Evolutionary conservation across 2,329 filamentous ascomycete species (phyloP).

Genomic region (Podosphaera xanthii): DNA sequence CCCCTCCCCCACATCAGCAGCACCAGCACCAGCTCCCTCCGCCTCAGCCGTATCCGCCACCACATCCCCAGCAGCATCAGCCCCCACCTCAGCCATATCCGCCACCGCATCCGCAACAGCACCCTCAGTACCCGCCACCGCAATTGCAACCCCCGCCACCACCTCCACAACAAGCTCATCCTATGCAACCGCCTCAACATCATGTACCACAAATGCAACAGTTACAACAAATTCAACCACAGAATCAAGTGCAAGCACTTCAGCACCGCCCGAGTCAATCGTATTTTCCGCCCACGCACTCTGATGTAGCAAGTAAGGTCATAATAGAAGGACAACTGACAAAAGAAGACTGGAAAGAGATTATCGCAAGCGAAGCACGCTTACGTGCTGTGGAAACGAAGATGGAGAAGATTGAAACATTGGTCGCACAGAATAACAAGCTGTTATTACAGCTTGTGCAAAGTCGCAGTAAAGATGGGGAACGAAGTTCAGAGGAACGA

Average conservation of each 20-base stretch:
- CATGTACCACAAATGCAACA: not conserved
- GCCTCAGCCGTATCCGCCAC: too few species aligned
- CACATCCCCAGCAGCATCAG: too few species aligned
- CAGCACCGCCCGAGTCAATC: slow-evolving; percentile 4
- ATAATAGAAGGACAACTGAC: slow-evolving; percentile 14
- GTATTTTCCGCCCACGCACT: slow-evolving; percentile 7
- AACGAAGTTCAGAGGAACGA: slow-evolving; percentile 11
- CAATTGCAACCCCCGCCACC: too few species aligned
- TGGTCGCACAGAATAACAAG: slow-evolving; percentile 16
- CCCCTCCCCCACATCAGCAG: too few species aligned
- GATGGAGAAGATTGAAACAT: slow-evolving; percentile 15
- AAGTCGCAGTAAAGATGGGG: slow-evolving; percentile 11
- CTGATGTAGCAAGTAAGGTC: slow-evolving; percentile 12
- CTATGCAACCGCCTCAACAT: too few species aligned
- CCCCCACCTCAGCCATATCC: too few species aligned
- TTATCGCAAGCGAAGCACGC: slow-evolving; percentile 16
- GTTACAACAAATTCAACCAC: slow-evolving; percentile 8
- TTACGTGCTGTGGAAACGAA: slow-evolving; percentile 14
- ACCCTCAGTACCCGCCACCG: too few species aligned
- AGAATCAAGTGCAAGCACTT: not conserved
- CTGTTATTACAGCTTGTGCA: slow-evolving; percentile 13
- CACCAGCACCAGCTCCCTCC: too few species aligned
- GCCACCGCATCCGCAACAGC: too few species aligned
- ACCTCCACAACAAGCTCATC: too few species aligned
- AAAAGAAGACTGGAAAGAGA: slow-evolving; percentile 16